Base-by-base conservation (phyloP, 1,284 basidiomycete genomes). In the Agaricales sp. region DNA sequence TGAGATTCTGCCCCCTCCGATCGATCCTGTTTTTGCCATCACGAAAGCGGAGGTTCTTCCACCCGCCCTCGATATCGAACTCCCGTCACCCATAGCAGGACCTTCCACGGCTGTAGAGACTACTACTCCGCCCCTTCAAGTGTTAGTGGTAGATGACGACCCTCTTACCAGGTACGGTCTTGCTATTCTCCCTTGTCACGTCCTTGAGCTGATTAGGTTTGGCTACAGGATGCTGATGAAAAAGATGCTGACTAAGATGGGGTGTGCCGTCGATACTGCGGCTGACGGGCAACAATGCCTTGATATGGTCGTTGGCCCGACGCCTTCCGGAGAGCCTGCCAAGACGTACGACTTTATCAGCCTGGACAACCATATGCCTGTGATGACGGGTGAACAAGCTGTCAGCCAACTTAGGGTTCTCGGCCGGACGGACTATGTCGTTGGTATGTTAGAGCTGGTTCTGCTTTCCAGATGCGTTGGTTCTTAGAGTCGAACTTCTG, bases 261-360 rank as follows among this genome's bases (percentile, higher is more conserved):
- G 75, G 0, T 74, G 73, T 57, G 50, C 63, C 22, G 73, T 75
- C 16, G 63, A 64, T 4, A 68, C 63, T 19, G 75, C 75, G 11
- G 70, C 73, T 53, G 74, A 78, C 56, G 76, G 76, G 14, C 63
- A 67, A 53, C 61, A 71, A 26, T 74, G 72, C 8, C 58, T 77
- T 16, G 70, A 73, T 25, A 61, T 72, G 55, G 60, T 77, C n/a
- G 57, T 69, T 13, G 58, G 52, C 1, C 51, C 52, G 44, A 41
- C 39, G 18, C 39, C 39, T 4, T 41, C 39, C 8, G 39, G 39
- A 4, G 39, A 41, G 4, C 51, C 53, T 19, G 51, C 55, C n/a
- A 26, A 53, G n/a, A 51, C 49, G 3, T 61, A 55, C 45, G 59
- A 59, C 49, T 37, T 58, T 24, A 50, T 61, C 8, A 56, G 56